Conservation (phyloP, 306 rosid genomes). For the Sophora flavescens region DNA sequence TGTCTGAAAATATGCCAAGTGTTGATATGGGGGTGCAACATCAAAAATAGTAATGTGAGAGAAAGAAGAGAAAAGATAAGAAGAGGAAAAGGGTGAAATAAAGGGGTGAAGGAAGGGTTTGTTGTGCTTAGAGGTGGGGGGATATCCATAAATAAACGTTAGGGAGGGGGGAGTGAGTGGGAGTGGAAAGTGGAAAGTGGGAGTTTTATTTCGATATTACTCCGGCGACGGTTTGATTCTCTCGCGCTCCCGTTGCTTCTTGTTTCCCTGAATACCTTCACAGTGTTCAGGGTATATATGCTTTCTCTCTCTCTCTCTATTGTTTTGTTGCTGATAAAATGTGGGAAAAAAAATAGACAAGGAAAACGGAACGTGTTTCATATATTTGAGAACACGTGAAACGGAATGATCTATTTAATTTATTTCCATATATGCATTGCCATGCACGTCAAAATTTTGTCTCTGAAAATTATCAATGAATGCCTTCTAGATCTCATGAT, state of each 20-base stretch:
- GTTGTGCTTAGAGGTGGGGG: slow-evolving; percentile 40
- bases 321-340: neutral
- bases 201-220: slow-evolving; percentile 55
- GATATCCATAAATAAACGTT: slow-evolving; percentile 32
- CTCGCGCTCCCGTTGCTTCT: slow-evolving; percentile 88
- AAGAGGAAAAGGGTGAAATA: neutral
- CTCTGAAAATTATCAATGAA: slow-evolving; percentile 6
- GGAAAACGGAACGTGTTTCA: neutral
- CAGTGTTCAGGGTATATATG: slow-evolving; percentile 83
- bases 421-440: neutral
- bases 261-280: slow-evolving; percentile 88
- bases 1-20: slow-evolving; percentile 38
- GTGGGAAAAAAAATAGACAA: neutral
- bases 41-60: slow-evolving; percentile 44
- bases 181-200: slow-evolving; percentile 48
- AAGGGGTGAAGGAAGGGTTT: slow-evolving; percentile 29
- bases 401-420: neutral
- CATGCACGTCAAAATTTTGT: slow-evolving; percentile 1
- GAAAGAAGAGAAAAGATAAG: slow-evolving; percentile 20
- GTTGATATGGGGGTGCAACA: neutral
- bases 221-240: slow-evolving; percentile 62
- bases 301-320: neutral
- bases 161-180: slow-evolving; percentile 50
- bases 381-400: neutral
- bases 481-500: slow-evolving; percentile 27